These are phyloP conservation scores for Lophiotrema nucula DNA, from an alignment of 495 filamentous ascomycete species.

Conservation along the genomic window DNA sequence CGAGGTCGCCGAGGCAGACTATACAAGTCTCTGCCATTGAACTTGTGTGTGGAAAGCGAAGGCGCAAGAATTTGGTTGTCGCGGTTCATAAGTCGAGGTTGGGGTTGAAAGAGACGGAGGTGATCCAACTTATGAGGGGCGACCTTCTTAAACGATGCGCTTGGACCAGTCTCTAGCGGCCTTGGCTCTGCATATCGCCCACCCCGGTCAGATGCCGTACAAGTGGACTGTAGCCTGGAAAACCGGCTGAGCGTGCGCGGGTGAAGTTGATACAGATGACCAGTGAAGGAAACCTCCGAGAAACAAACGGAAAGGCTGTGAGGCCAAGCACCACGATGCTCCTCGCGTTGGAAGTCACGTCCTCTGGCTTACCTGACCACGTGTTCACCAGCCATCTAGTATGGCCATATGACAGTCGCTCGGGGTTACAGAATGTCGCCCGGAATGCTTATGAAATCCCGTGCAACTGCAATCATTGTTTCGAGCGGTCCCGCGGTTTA, in stretches of 20 bases:
- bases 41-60: slow-evolving; percentile 7
- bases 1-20: slow-evolving; percentile 91
- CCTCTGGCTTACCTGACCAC: slow-evolving; percentile 20
- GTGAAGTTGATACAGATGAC: too few relatives aligned
- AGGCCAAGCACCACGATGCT: too few relatives aligned
- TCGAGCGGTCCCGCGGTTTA: too few relatives aligned
- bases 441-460: too few relatives aligned
- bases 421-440: slow-evolving; percentile 2
- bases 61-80: slow-evolving; percentile 1
- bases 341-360: neutral
- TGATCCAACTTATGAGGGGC: neutral
- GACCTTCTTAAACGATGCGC: neutral
- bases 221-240: neutral
- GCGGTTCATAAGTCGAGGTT: slow-evolving; percentile 16
- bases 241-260: too few relatives aligned
- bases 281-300: too few relatives aligned
- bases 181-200: neutral
- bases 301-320: too few relatives aligned
- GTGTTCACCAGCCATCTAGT: slow-evolving; percentile 13
- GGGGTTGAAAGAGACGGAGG: slow-evolving; percentile 24
- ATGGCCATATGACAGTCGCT: slow-evolving; percentile 6
- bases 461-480: too few relatives aligned
- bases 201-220: neutral
- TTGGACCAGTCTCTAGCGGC: neutral
- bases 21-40: slow-evolving; percentile 91